phyloP scores from a whole-genome alignment of 352 stramenopile genomes.

The Phytophthora capsici region DNA sequence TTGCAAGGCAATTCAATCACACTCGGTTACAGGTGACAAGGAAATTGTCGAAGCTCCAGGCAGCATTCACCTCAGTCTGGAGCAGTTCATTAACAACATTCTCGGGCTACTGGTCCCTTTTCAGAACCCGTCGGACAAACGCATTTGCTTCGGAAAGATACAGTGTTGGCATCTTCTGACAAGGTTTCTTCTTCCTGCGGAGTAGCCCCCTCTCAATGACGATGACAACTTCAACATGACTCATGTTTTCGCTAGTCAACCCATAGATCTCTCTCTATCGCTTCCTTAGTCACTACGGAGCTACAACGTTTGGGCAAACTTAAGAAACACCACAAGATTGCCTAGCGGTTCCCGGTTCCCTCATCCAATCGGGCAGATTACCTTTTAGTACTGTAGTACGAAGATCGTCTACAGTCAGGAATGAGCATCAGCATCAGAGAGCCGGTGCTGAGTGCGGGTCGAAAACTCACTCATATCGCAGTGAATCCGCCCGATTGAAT shows the following conservation, averaged over 20 bases:
- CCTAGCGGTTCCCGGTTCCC: conserved; percentile 4
- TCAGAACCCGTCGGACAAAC: neutral
- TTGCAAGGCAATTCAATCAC: conserved; percentile 14
- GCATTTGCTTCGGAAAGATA: conserved; percentile 14
- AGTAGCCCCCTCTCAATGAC: no score
- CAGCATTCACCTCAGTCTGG: neutral
- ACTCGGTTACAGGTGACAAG: neutral
- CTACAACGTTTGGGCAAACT: neutral
- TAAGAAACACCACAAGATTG: conserved; percentile 5
- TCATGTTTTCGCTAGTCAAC: conserved; percentile 13
- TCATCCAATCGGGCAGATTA: conserved; percentile 27
- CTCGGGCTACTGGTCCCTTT: conserved; percentile 3
- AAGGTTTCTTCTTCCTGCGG: conserved; percentile 3
- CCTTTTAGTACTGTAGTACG: neutral
- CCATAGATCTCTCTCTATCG: neutral
- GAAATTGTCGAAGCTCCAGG: neutral
- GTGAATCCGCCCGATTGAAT: conserved; percentile 22
- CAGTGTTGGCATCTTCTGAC: conserved; percentile 18
- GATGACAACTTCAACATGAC: conserved; percentile 14
- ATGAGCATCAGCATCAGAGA: conserved; percentile 11
- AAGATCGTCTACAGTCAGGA: neutral
- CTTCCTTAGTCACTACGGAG: no score
- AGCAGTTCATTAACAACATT: conserved; percentile 14
- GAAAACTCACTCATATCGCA: conserved; percentile 1
- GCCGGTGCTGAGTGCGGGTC: conserved; percentile 17